Conservation (phyloP, 73 alveolate genomes). For the Urostyla sp. region DNA sequence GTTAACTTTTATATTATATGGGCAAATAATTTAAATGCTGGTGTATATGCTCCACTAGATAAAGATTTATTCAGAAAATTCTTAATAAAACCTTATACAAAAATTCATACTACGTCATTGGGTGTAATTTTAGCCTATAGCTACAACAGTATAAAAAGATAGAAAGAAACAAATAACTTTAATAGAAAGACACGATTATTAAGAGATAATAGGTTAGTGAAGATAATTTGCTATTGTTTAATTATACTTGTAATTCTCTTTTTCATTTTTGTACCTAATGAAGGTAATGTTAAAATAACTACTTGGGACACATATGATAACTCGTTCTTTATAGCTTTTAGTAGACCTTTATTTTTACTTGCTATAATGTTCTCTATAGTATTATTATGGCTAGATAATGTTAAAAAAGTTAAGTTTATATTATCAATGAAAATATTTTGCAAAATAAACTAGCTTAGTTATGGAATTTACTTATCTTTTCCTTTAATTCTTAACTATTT, state of each 20-base stretch:
- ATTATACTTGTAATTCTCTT: slow-evolving; percentile 4
- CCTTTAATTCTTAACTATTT: not conserved
- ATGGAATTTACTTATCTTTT: slow-evolving; percentile 2
- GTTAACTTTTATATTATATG: not conserved
- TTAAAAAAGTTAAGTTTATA: slow-evolving; percentile 1
- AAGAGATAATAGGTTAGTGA: not conserved
- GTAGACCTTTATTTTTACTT: slow-evolving; percentile 38
- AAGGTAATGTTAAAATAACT: slow-evolving; percentile 32
- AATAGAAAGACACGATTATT: not conserved
- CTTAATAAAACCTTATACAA: slow-evolving; percentile 28
- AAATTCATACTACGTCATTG: slow-evolving; percentile 16
- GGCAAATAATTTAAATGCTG: slow-evolving; percentile 23
- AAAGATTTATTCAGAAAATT: slow-evolving; percentile 23
- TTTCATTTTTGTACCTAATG: slow-evolving; percentile 6
- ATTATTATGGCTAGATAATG: slow-evolving; percentile 7
- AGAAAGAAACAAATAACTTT: not conserved
- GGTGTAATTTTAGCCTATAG: slow-evolving; percentile 18
- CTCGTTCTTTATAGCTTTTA: slow-evolving; percentile 20
- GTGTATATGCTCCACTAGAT: slow-evolving; percentile 51
- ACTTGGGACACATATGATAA: slow-evolving; percentile 10
- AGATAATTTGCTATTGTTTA: not conserved
- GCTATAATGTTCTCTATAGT: not conserved
- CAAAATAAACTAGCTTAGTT: not conserved
- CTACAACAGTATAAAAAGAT: not conserved
- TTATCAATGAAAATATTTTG: not conserved